Base-by-base conservation (phyloP, 305 asterid species). In the Fraxinus sp. region DNA sequence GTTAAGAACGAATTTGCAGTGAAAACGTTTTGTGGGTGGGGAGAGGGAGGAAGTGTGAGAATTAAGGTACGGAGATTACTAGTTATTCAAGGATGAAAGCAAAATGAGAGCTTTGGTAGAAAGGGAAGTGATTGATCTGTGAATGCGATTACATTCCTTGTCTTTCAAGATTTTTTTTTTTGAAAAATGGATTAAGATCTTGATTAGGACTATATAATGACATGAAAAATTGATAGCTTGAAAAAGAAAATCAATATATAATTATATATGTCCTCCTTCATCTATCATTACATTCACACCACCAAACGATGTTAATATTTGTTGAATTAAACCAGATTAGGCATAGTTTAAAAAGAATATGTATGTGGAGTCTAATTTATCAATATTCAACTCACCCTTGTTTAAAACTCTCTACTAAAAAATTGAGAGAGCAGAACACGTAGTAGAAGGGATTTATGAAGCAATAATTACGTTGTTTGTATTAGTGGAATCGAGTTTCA, bases 101-200 rank as follows among this genome's bases (percentile, higher is more conserved):
- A 84, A 82, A 82, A 84, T 78, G 79, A 55, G 83, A 79, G 74
- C 84, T 82, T 83, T 78, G 82, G 73, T 76, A 79, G 89, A 86
- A 86, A 86, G 82, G 76, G 41, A 18, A 74, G 83, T 59, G 87
- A 87, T 14, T 13, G 86, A 86, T 85, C 88, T 82, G 87, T 14
- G 82, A 71, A 3, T 0, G 5, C 14, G 75, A 28, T n/a, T n/a
- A 57, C 57, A 73, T 20, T 79, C 68, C 41, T 26, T 13, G 76
- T 30, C 76, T 71, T 71, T 71, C 76, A 33, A 33, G 24, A 22
- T 22, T 16, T 28, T 30, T 55, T 41, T 36, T 24, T 78, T 24
- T 10, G 24, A 71, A 71, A 33, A 32, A 72, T 70, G 75, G 22
- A 70, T 30, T 70, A 70, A 30, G 39, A 70, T 70, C 37, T 70